Percentiles rank a stretch among this genome's conserved stretches.
phyloP scores from a whole-genome alignment of 345 rosid species.

The Salix suchowensis region DNA sequence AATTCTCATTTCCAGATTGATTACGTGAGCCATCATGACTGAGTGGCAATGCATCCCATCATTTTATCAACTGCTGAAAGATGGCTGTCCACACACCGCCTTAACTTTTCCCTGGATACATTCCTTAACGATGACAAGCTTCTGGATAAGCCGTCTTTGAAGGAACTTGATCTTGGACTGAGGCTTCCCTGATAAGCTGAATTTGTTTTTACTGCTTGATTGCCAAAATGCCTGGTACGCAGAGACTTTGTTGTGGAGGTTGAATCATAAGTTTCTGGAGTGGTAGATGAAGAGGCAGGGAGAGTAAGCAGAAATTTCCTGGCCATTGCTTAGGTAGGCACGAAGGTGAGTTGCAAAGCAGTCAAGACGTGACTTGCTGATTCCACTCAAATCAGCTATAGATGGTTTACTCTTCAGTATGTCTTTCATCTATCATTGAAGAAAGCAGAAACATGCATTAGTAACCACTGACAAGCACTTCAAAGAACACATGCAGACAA shows the following conservation, averaged over 20 bases:
- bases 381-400: conserved; percentile 82
- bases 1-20: conserved; percentile 27
- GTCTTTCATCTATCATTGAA: conserved; percentile 61
- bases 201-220: conserved; percentile 40
- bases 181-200: conserved; percentile 64
- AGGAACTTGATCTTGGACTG: conserved; percentile 77
- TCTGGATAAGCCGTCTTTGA: conserved; percentile 58
- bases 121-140: conserved; percentile 46
- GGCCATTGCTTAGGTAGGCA: conserved; percentile 51
- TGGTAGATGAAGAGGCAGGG: conserved; percentile 16
- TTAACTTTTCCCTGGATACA: conserved; percentile 59
- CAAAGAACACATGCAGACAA: not conserved
- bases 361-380: conserved; percentile 77
- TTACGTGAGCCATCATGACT: conserved; percentile 24
- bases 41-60: conserved; percentile 28
- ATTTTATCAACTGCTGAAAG: conserved; percentile 43
- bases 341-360: conserved; percentile 83
- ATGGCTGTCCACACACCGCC: conserved; percentile 53
- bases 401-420: conserved; percentile 80
- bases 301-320: conserved; percentile 23
- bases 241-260: conserved; percentile 40
- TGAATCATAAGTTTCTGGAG: conserved; percentile 18
- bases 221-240: conserved; percentile 43
- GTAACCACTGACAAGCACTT: not conserved
- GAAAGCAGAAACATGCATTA: conserved; percentile 1